A percentile compares a stretch with the other conserved stretches of the same genome.
These are phyloP conservation scores for Coniochaeta ligniaria DNA, from an alignment of 2,329 filamentous ascomycete genomes.

Conservation along the genomic window DNA sequence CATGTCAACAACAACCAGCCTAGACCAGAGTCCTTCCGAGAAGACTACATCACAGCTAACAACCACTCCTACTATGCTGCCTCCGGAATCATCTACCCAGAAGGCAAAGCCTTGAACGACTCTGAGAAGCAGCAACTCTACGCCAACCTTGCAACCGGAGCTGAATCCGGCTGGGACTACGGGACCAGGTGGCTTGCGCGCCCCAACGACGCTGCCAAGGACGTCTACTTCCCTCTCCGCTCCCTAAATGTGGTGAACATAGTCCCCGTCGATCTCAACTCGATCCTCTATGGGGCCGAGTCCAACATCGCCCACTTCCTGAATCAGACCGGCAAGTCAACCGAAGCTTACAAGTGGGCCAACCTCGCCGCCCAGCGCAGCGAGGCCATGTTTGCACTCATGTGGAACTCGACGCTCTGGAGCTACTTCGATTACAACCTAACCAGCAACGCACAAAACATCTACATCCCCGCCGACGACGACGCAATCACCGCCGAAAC, in stretches of 20 bases:
- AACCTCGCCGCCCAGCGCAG: conserved; percentile 43
- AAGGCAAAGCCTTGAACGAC: conserved; percentile 40
- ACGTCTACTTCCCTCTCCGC: conserved; percentile 59
- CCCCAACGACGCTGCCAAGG: conserved; percentile 48
- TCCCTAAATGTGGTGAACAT: conserved; percentile 52
- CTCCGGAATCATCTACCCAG: conserved; percentile 52
- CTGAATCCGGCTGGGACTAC: conserved; percentile 63
- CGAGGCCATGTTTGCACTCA: conserved; percentile 52
- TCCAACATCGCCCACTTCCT: conserved; percentile 49
- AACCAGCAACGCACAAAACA: conserved; percentile 47
- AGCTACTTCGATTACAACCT: conserved; percentile 66
- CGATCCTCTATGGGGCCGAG: conserved; percentile 61
- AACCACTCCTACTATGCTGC: conserved; percentile 55
- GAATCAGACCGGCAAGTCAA: conserved; percentile 39
- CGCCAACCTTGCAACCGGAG: conserved; percentile 55
- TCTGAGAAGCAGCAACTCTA: conserved; percentile 47
- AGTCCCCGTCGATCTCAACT: conserved; percentile 60
- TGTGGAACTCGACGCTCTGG: conserved; percentile 58
- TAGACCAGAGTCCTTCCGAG: conserved; percentile 58
- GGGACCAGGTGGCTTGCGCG: conserved; percentile 48
- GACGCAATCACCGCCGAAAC: conserved; percentile 34
- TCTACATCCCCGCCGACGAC: conserved; percentile 43
- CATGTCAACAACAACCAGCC: conserved; percentile 58
- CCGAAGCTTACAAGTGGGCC: conserved; percentile 41
- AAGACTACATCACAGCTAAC: conserved; percentile 59